Base-by-base conservation (phyloP, 495 filamentous ascomycete species). In the Melanomma pulvis-pyrius region DNA sequence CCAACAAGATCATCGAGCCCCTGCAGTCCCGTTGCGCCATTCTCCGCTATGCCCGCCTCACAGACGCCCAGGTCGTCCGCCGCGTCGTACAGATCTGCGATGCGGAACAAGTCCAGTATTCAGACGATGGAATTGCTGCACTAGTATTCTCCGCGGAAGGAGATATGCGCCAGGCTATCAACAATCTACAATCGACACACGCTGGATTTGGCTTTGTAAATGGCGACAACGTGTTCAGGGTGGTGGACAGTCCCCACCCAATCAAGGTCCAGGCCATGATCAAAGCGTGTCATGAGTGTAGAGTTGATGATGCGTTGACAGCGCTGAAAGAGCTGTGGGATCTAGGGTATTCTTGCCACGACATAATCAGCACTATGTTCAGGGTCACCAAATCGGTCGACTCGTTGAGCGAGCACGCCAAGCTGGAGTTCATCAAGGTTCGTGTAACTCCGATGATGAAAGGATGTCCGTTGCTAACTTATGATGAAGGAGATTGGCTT, bases 361-460 rank as follows among this genome's bases (percentile, higher is more conserved):
- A 99, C 74, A 97, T 99, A 67, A 93, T 99, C 72, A 92, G 89
- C 75, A 98, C 93, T 25, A 99, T 99, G 94, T 99, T 99, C 79
- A 87, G 88, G 71, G 94, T 99, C 59, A 97, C 96, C 22, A 99
- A 99, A 80, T 94, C 92, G 4, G 90, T 96, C 47, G 87, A 90
- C 0, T 88, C 87, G 1, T 79, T 99, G 47, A 93, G 91, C 54
- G 94, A 99, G 79, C 92, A 98, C 76, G 83, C 91, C 22, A 94
- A 97, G 78, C 79, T 99, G 58, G 92, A 96, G 73, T 98, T 99
- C 68, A 96, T 98, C 72, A 91, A 90, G 71, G 68, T 75, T 64
- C 30, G 50, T 54, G 36, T 26, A 50, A 30, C 47, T 51, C 15
- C n/a, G 8, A 11, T 17, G n/a, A 2, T 17, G 39, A 15, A 15